Evolutionary conservation across 768 basidiomycete species (phyloP), one percentile per base, ranked within the genome.

Genomic region (Pleurotus platypus): DNA sequence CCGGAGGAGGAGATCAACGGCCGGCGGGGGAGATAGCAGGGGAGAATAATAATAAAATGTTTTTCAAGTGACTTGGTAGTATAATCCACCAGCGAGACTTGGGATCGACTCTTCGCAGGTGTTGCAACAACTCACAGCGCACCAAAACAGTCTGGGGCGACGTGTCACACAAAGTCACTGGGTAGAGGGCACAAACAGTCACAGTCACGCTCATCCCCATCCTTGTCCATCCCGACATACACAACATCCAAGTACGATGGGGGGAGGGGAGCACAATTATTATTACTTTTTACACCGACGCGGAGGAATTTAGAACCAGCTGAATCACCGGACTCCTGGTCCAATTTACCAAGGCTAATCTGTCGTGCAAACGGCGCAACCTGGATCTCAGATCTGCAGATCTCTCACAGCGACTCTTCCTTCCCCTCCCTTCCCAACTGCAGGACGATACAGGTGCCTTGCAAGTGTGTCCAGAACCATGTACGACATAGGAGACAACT

Each of bases 291-390:
- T 35, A 11, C 30, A 35, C 38, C 42, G 53, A 18, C 26, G 37
- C 49, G 49, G 27, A 35, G 49, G 49, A 35, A 50, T 20, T n/a
- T 16, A 13, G 35, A 13, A 50, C 49, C 24, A 24, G 38, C n/a
- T 39, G 51, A 42, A 42, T 40, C 51, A 40, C 37, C 51, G 39
- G 51, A 40, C 51, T 42, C 12, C 37, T 39, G 51, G 18, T 26
- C n/a, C 51, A 54, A 20, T 54, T 54, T 54, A 42, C 51, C 51
- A 54, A 54, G 51, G 51, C 51, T 54, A 35, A 54, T 54, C 49
- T 50, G 49, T 50, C 49, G 49, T 50, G 49, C 49, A 54, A 54
- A 40, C 38, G 39, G 38, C 39, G 39, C 38, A 20, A 54, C 51
- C 51, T 24, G 26, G 51, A 54, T 54, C 51, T 54, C 51, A 54